These are phyloP conservation scores for Corylus avellana DNA, from an alignment of 306 rosid species.

Conservation along the genomic window DNA sequence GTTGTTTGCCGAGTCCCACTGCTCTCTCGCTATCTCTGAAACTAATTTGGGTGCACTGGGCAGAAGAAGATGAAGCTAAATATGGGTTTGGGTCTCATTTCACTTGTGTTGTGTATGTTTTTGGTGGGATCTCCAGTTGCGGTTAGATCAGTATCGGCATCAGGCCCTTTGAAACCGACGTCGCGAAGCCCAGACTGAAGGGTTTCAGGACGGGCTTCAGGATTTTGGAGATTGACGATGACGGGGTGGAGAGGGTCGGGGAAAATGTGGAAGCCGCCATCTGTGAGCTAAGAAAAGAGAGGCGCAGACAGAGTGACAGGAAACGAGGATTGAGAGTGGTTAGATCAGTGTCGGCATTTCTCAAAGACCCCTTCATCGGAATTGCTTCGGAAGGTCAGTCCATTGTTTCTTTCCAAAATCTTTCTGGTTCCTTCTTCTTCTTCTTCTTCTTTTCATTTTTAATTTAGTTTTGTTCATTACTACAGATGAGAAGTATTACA, in stretches of 20 bases:
- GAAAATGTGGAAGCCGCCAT: conserved; percentile 43
- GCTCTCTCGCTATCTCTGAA: too few species aligned
- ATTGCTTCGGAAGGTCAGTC: conserved; percentile 73
- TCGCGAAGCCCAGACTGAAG: conserved; percentile 35
- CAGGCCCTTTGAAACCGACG: conserved; percentile 30
- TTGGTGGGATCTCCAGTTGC: conserved; percentile 24
- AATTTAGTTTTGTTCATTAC: background rate
- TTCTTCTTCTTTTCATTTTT: background rate
- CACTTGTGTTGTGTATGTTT: conserved; percentile 23
- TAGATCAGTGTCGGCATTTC: conserved; percentile 50
- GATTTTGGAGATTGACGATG: conserved; percentile 27
- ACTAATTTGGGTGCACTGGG: background rate
- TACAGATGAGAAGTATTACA: conserved; percentile 80
- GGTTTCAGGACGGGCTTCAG: conserved; percentile 20
- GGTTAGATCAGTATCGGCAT: background rate
- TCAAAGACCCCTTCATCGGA: conserved; percentile 57
- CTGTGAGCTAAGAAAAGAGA: background rate
- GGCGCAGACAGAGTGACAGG: background rate
- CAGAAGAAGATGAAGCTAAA: conserved; percentile 39
- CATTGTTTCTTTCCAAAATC: background rate
- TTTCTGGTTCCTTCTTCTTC: background rate
- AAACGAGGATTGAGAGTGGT: too few species aligned
- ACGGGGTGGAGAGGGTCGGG: conserved; percentile 35
- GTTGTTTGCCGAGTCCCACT: too few species aligned
- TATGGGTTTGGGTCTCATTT: conserved; percentile 29